Conservation (phyloP, 2,329 filamentous ascomycete genomes). For the Colletotrichum sublineola region DNA sequence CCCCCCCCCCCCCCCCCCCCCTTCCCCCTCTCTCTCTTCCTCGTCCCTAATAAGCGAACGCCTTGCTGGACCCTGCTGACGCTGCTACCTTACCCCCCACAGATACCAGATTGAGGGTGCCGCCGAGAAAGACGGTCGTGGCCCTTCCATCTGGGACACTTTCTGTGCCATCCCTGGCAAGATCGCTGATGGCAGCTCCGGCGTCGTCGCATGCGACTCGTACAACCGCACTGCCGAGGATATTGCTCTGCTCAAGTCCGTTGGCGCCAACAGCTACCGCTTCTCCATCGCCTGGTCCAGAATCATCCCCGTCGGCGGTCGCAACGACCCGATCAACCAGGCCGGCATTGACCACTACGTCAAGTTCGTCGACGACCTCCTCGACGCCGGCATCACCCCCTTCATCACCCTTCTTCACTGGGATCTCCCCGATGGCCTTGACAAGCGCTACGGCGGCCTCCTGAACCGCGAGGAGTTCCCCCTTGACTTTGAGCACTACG, state of each 20-base stretch:
- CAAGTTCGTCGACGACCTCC: slow-evolving; percentile 82
- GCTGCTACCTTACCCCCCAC: slow-evolving; percentile 28
- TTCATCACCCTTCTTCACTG: slow-evolving; percentile 90
- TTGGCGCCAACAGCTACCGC: slow-evolving; percentile 81
- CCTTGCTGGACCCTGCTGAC: slow-evolving; percentile 34
- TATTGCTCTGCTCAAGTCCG: slow-evolving; percentile 80
- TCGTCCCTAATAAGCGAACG: slow-evolving; percentile 22
- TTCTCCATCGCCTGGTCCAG: slow-evolving; percentile 90
- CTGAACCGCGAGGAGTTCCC: slow-evolving; percentile 87
- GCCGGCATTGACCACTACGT: slow-evolving; percentile 83
- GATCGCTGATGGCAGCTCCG: slow-evolving; percentile 82
- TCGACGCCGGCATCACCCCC: slow-evolving; percentile 81
- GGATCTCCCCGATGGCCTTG: slow-evolving; percentile 84
- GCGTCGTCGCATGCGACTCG: slow-evolving; percentile 85
- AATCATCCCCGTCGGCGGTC: slow-evolving; percentile 87
- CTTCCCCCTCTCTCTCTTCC: not conserved
- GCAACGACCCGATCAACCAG: slow-evolving; percentile 84
- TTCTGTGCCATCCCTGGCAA: slow-evolving; percentile 86
- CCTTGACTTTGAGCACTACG: slow-evolving; percentile 84
- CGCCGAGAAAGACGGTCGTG: slow-evolving; percentile 80
- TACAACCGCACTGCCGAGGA: slow-evolving; percentile 85
- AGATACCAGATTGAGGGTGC: slow-evolving; percentile 93
- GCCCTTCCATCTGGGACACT: slow-evolving; percentile 89
- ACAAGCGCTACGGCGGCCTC: slow-evolving; percentile 85
- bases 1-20: not conserved